Evolutionary conservation across 257 asterid genomes (phyloP).

Genomic region (Knoxia roxburghii): DNA sequence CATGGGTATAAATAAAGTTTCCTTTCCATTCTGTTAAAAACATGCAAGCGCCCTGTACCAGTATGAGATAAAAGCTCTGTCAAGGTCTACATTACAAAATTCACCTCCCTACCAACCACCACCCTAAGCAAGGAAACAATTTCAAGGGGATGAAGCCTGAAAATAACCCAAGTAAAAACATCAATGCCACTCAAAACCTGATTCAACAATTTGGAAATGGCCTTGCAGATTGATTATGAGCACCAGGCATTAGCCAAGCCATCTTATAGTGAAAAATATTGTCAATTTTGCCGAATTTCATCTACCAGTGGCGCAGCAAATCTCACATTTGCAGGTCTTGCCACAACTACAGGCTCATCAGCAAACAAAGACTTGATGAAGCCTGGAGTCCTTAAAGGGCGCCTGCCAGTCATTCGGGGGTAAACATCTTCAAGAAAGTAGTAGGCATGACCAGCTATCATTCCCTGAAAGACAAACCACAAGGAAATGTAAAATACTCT

Average conservation of each 20-base stretch:
- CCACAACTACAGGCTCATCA: conserved; percentile 86
- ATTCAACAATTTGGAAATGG: conserved; percentile 4
- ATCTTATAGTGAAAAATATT: background rate
- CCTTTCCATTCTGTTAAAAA: background rate
- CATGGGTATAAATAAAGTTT: too few species aligned
- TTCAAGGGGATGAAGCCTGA: conserved; percentile 13
- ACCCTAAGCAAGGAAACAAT: background rate
- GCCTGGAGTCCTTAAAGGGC: conserved; percentile 81
- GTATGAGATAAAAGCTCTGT: conserved; percentile 6
- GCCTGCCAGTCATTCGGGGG: conserved; percentile 86
- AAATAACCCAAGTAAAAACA: background rate
- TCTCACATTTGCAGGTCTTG: conserved; percentile 70
- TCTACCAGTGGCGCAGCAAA: conserved; percentile 87
- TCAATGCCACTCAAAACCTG: conserved; percentile 1
- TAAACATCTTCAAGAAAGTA: conserved; percentile 88
- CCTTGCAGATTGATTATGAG: conserved; percentile 2
- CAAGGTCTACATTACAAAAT: conserved; percentile 11
- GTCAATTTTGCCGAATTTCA: conserved; percentile 38
- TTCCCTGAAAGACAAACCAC: conserved; percentile 54
- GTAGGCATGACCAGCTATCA: conserved; percentile 98
- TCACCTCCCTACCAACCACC: conserved; percentile 10
- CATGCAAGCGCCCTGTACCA: conserved; percentile 15
- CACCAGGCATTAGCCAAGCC: background rate
- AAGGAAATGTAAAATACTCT: background rate
- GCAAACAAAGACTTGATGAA: conserved; percentile 69